Base-by-base conservation (phyloP, 2,329 filamentous ascomycete genomes). In the Colletotrichum destructivum region DNA sequence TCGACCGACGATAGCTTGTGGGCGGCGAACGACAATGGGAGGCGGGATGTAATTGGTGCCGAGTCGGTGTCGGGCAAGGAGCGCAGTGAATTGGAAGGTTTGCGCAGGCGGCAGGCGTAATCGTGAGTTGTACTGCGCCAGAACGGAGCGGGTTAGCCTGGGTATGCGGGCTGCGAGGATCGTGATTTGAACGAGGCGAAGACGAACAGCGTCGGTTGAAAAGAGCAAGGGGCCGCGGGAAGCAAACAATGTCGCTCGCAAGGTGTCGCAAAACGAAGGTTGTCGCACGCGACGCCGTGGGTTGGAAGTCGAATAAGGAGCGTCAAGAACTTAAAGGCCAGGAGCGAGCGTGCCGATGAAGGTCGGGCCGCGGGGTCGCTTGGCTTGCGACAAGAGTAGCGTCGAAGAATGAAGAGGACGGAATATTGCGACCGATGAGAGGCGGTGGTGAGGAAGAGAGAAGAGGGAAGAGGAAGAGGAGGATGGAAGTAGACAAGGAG, bases 191-290 rank as follows among this genome's bases (percentile, higher is more conserved):
- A 52, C 55, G 44, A 65, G 49, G 49, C 49, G 66, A 55, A 46
- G 40, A 62, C 47, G 47, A 66, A 57, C 38, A 47, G 35, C 16
- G 35, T 46, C 61, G 40, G 40, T 54, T 55, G 52, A 38, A 52
- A 69, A 59, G 31, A 18, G 55, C 55, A 66, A 62, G 18, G 23
- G 3, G 13, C 35, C 46, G 65, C 52, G 31, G 38, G 42, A 31
- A 60, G 60, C 52, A 64, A 62, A 54, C 54, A 26, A 42, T 44
- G 60, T 65, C n/a, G 42, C 62, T 71, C 62, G 61, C 42, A 62
- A 61, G 70, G 21, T 62, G 67, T 66, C 70, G 70, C 70, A 71
- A 72, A 71, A 72, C 60, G 70, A 71, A 72, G 71, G 70, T 72
- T 66, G 70, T 72, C 70, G 70, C 70, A 72, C 66, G 70, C 70